Percentiles rank a stretch among this genome's conserved stretches.
These are phyloP conservation scores for Triticum dicoccoides DNA, from an alignment of 176 grass and related monocot genomes.

Conservation along the genomic window DNA sequence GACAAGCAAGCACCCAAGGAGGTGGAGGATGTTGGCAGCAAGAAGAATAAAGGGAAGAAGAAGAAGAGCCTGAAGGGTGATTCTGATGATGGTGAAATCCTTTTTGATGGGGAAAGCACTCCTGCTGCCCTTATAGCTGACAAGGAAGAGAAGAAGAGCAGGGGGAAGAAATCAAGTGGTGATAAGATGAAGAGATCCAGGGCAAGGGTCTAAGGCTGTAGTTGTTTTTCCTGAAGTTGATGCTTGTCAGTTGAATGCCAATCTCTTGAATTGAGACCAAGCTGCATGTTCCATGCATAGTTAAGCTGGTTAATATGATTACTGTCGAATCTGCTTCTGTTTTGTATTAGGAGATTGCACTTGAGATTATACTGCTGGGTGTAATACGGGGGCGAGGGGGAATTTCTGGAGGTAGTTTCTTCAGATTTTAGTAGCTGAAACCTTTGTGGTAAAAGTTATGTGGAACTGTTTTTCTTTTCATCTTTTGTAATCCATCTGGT, in stretches of 20 bases:
- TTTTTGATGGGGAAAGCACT: background rate
- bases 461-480: constrained; percentile 5
- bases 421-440: constrained; percentile 27
- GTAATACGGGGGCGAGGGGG: background rate
- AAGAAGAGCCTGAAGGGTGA: constrained; percentile 27
- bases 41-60: constrained; percentile 23
- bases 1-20: background rate
- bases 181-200: constrained; percentile 39
- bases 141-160: constrained; percentile 38
- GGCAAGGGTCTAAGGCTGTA: constrained; percentile 27
- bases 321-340: background rate
- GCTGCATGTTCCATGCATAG: background rate
- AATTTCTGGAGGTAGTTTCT: constrained; percentile 17
- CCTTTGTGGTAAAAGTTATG: background rate
- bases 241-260: background rate
- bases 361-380: background rate
- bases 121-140: background rate
- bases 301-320: background rate
- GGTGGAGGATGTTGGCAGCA: background rate
- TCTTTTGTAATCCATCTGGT: background rate
- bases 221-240: background rate
- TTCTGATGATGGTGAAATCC: constrained; percentile 12
- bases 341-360: constrained; percentile 8
- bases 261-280: background rate
- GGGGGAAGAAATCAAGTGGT: constrained; percentile 20